Conservation (phyloP, 2,329 filamentous ascomycete species). For the Diplodia seriata region DNA sequence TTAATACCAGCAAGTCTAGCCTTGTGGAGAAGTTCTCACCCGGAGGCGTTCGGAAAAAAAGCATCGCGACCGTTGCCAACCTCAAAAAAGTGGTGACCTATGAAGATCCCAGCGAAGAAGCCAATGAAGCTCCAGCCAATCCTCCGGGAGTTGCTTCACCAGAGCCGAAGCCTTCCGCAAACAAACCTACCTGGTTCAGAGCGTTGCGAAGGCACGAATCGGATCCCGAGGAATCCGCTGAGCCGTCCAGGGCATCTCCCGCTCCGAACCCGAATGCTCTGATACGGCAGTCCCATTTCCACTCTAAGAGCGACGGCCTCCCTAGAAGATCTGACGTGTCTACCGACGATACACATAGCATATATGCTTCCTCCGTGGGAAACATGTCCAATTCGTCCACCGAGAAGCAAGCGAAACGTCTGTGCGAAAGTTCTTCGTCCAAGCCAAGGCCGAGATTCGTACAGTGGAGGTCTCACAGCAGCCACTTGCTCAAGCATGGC, state of each 20-base stretch:
- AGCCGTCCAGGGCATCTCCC: background rate
- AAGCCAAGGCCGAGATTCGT: conserved; percentile 11
- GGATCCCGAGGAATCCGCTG: background rate
- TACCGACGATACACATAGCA: conserved; percentile 3
- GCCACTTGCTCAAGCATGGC: conserved; percentile 6
- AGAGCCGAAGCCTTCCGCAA: conserved; percentile 37
- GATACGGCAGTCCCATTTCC: background rate
- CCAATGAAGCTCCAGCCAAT: background rate
- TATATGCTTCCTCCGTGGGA: background rate
- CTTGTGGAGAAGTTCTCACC: conserved; percentile 5
- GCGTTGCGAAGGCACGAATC: background rate
- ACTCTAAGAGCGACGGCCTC: conserved; percentile 2
- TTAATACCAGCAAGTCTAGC: conserved; percentile 30
- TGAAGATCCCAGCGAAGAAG: background rate
- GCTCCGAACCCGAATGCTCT: background rate
- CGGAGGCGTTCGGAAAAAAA: background rate
- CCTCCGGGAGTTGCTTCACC: background rate
- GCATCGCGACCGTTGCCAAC: background rate
- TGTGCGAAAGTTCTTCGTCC: background rate
- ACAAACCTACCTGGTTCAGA: conserved; percentile 33
- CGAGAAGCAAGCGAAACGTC: background rate
- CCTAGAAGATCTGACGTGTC: background rate
- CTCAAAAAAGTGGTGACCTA: conserved; percentile 22
- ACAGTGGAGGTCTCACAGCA: conserved; percentile 16
- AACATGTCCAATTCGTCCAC: background rate